phyloP scores from a whole-genome alignment of 1,284 basidiomycete genomes.

The Microstroma glucosiphilum region DNA sequence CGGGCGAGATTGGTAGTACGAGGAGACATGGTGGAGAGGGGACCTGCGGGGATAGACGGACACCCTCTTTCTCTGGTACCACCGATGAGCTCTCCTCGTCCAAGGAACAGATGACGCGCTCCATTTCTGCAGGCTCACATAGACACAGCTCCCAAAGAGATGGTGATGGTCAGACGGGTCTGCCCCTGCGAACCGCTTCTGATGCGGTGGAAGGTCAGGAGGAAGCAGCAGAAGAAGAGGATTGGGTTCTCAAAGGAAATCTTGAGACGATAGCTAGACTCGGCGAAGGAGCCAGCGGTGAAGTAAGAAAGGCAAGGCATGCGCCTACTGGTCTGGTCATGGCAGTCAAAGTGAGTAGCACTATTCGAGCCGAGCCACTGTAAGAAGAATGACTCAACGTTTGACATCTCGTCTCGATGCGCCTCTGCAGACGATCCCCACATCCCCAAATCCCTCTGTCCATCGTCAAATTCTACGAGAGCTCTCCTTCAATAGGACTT shows the following conservation, averaged over 20 bases:
- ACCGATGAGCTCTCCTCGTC: too few relatives aligned
- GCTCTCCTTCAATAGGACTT: constrained; percentile 78
- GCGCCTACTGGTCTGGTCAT: constrained; percentile 69
- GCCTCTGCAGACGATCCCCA: constrained; percentile 68
- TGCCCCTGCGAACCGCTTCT: too few relatives aligned
- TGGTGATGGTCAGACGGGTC: too few relatives aligned
- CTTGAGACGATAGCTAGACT: constrained; percentile 69
- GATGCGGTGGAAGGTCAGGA: too few relatives aligned
- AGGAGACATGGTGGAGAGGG: too few relatives aligned
- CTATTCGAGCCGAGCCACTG: too few relatives aligned
- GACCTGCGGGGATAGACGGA: too few relatives aligned
- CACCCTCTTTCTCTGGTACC: too few relatives aligned
- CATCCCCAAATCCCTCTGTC: constrained; percentile 78
- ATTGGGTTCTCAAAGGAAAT: constrained; percentile 53
- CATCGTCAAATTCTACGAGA: constrained; percentile 86
- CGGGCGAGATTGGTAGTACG: not conserved
- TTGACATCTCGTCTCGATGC: not conserved
- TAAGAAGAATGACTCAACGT: not conserved
- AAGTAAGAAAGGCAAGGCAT: constrained; percentile 84
- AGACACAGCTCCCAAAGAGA: not conserved
- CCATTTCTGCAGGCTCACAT: not conserved
- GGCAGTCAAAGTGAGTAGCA: constrained; percentile 70
- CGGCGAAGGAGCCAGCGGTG: constrained; percentile 92
- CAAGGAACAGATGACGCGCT: not conserved
- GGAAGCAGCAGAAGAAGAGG: constrained; percentile 5